Evolutionary conservation across 257 asterid species (phyloP), one percentile per base, ranked within the genome.

Genomic region (Striga asiatica): DNA sequence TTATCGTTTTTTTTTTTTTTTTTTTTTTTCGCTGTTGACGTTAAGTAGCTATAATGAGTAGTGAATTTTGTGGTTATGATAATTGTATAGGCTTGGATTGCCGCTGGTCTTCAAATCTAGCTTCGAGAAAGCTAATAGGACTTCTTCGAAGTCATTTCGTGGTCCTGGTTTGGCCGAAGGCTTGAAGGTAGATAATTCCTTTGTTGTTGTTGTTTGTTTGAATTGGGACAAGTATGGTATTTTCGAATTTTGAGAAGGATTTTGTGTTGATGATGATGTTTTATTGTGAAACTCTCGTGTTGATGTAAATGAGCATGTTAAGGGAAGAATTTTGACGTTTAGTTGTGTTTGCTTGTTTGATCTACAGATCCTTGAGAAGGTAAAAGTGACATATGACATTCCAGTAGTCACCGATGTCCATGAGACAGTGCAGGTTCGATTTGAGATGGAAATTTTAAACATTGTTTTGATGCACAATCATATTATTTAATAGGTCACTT

Each of bases 161-260:
- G 94, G 96, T 24, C 96, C 96, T 37, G 96, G 96, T 45, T 66
- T 87, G 70, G 52, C 60, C 4, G 78, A 87, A 67, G 94, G 96
- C 64, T 74, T 87, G 74, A 81, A 76, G 86, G 89, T 81, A 72
- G 52, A 34, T 34, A 13, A 41, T 6, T 19, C 0, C 55, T 10
- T 1, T 19, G 3, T 10, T 18, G 4, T 28, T 39, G 19, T 17
- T 24, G 10, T 8, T 19, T 43, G 14, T 8, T 24, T 43, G 50
- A n/a, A 1, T 25, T 56, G 31, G 21, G 19, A 2, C 19, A 4
- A 4, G 4, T 31, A 29, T 35, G n/a, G n/a, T n/a, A n/a, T n/a
- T n/a, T n/a, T n/a, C n/a, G n/a, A n/a, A n/a, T n/a, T n/a, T n/a
- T n/a, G n/a, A n/a, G n/a, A n/a, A n/a, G n/a, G n/a, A n/a, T n/a